Evolutionary conservation across 2,329 filamentous ascomycete species (phyloP), one percentile per base, ranked within the genome.

Genomic region (Xylaria sp.): DNA sequence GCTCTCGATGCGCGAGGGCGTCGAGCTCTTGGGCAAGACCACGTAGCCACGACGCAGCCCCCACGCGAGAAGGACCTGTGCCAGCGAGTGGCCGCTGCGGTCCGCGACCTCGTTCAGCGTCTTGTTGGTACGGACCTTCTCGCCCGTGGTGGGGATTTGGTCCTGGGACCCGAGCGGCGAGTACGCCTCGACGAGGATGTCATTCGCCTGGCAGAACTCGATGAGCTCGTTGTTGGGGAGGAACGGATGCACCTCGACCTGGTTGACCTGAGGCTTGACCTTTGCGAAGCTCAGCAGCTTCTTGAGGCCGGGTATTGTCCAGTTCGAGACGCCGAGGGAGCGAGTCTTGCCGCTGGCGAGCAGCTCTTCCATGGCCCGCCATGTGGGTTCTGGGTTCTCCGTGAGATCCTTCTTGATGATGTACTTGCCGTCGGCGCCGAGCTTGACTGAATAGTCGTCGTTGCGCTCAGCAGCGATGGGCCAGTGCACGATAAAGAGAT

Each of bases 11-110:
- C 90, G 85, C 59, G 83, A 84, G 9, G 88, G 88, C 23, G 88
- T 92, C 57, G 88, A 89, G 80, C 88, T 90, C 86, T 92, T 92
- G 74, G 90, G 89, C 68, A 92, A 82, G 46, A 92, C 90, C 46
- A 87, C 85, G 77, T 91, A 91, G 67, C 90, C 89, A 61, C 90
- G 85, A 65, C 85, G 85, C 49, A 92, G 79, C 63, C 89, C 90
- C 89, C 90, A 92, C 49, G 87, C 87, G 69, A 90, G 86, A 64
- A 90, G 80, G 23, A 89, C 85, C 79, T 90, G 88, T 3, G 87
- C 88, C 11, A 90, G 82, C 2, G 84, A 86, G 78, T 87, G 83
- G 26, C 84, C 85, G 74, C 84, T 85, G 78, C 87, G 86, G 73
- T 86, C 78, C 48, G 88, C 88, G 44, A 90, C 85, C 36, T 81